These are phyloP conservation scores for Aspergillus pseudoterreus DNA, from an alignment of 2,329 filamentous ascomycete genomes.

Conservation along the genomic window DNA sequence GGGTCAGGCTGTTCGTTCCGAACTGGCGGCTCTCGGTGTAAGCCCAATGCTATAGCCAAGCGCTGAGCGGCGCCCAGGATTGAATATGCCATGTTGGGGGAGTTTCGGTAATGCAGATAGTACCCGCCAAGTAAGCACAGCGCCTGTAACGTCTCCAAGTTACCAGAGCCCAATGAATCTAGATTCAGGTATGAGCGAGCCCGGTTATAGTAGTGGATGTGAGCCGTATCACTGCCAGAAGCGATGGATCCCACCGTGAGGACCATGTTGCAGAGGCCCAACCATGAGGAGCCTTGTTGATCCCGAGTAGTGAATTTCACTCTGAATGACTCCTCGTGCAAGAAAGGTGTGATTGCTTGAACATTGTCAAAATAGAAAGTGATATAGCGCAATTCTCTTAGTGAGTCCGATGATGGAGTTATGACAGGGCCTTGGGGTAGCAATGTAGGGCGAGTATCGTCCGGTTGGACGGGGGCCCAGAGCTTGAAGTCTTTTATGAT, in stretches of 20 bases:
- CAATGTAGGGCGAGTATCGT: neutral
- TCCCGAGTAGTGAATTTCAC: neutral
- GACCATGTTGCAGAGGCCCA: conserved; percentile 7
- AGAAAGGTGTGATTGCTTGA: conserved; percentile 5
- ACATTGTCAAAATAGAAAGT: conserved; percentile 6
- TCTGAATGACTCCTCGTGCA: conserved; percentile 5
- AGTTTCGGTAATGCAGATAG: conserved; percentile 16
- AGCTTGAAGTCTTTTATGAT: neutral
- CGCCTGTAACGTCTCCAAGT: conserved; percentile 14
- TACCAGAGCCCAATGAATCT: conserved; percentile 12
- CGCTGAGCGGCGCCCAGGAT: conserved; percentile 17
- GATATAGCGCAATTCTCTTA: conserved; percentile 1
- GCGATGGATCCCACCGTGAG: conserved; percentile 7
- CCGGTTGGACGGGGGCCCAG: neutral
- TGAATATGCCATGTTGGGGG: conserved; percentile 15
- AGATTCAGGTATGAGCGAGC: conserved; percentile 3
- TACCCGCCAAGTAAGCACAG: conserved; percentile 14
- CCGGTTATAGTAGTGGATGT: conserved; percentile 4
- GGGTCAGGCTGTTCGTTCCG: neutral
- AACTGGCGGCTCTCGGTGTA: conserved; percentile 4
- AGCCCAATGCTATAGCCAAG: conserved; percentile 12
- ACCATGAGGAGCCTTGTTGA: conserved; percentile 1
- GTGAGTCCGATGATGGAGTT: neutral
- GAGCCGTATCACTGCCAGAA: conserved; percentile 2
- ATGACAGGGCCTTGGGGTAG: neutral